Evolutionary conservation across 257 asterid genomes (phyloP), one percentile per base, ranked within the genome.

Genomic region (Datura wrightii): DNA sequence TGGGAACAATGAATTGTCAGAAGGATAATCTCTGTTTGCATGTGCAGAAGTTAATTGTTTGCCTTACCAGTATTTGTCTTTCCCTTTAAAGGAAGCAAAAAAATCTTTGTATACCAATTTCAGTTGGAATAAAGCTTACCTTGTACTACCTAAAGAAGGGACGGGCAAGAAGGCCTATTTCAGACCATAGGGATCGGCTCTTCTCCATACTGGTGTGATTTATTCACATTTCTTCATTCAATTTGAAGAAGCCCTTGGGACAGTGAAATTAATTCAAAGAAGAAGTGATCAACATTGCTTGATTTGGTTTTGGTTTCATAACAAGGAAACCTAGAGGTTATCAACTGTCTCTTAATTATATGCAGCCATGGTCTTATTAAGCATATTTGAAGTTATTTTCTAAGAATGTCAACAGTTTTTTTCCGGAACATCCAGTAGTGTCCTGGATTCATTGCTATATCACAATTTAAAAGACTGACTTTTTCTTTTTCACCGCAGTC

Each of bases 301-400:
- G 62, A 48, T 76, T 50, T 76, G 81, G 44, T 13, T 76, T 24
- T 50, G 56, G 81, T 76, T 48, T 44, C 81, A 50, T 31, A 50
- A 11, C 81, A 50, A 76, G 81, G 81, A 52, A 50, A 76, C 56
- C 81, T 24, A 13, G 24, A 50, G 62, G 44, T 31, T 24, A 31
- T 24, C 42, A 1, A 52, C 42, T 0, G 1, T 76, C 60, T 76
- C 24, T 50, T 74, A 74, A 10, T 46, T 46, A 52, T 41, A 72
- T 44, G 80, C 18, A 46, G 16, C 44, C 31, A 76, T 19, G 11
- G 44, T 31, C 44, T 50, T 74, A 48, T 48, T 48, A 24, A 74
- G 42, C 81, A 48, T 7, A 74, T 48, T 11, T 14, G 48, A 6
- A 74, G 59, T 71, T 71, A 46, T 3, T 46, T 41, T 72, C 80